A percentile compares a stretch with the other conserved stretches of the same genome.
These are phyloP conservation scores for Boechera divaricarpa DNA, from an alignment of 345 rosid genomes.

Conservation along the genomic window DNA sequence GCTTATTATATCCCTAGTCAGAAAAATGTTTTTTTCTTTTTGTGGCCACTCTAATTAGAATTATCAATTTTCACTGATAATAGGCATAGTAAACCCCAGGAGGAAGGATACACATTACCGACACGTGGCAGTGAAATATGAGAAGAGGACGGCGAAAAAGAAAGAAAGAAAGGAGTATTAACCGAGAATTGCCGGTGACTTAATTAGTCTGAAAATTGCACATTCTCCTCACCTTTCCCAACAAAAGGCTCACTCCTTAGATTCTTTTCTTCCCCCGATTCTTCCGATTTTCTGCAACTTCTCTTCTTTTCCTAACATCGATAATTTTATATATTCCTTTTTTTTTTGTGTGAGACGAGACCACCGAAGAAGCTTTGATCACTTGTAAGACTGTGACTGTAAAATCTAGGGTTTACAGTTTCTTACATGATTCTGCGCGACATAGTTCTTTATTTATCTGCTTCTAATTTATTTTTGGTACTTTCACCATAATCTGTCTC, in stretches of 20 bases:
- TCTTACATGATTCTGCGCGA: conserved; percentile 12
- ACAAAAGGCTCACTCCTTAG: conserved; percentile 4
- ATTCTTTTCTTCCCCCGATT: conserved; percentile 37
- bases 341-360: background rate
- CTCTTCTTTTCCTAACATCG: background rate
- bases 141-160: too few species aligned
- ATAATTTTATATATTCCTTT: too few species aligned
- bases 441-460: background rate
- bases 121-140: too few species aligned
- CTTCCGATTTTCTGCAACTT: conserved; percentile 27
- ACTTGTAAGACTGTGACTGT: background rate
- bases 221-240: conserved; percentile 39
- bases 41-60: background rate
- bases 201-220: conserved; percentile 35
- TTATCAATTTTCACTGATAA: background rate
- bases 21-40: background rate
- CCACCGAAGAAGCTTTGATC: conserved; percentile 16
- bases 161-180: background rate
- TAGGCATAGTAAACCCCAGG: background rate
- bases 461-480: background rate
- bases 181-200: conserved; percentile 29
- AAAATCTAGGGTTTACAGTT: conserved; percentile 28
- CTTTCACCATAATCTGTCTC: conserved; percentile 22
- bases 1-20: background rate
- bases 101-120: background rate